phyloP scores from a whole-genome alignment of 352 stramenopile species.

The Globisporangium apiculatum region DNA sequence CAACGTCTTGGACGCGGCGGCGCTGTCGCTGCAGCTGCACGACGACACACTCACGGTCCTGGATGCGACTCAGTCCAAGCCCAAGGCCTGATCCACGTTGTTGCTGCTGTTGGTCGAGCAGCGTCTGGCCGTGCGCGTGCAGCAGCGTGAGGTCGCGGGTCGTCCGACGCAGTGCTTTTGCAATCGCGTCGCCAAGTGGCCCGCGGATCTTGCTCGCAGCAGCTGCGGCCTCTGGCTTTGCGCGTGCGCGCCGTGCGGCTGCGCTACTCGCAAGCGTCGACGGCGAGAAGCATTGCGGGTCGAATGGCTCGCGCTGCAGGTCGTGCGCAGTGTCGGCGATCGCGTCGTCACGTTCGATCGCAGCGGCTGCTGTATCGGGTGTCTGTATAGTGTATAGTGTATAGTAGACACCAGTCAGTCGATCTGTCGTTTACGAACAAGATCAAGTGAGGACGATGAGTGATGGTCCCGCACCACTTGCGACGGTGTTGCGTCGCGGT shows the following conservation, averaged over 20 bases:
- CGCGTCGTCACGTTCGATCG: slow-evolving; percentile 21
- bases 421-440: too few species aligned
- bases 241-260: slow-evolving; percentile 12
- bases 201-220: slow-evolving; percentile 44
- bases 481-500: not conserved
- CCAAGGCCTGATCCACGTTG: not conserved
- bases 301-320: slow-evolving; percentile 48
- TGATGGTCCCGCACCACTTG: not conserved
- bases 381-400: too few species aligned
- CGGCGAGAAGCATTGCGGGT: slow-evolving; percentile 49
- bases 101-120: slow-evolving; percentile 24
- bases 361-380: not conserved
- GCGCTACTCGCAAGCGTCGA: slow-evolving; percentile 17
- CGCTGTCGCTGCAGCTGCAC: slow-evolving; percentile 16
- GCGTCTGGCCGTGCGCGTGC: slow-evolving; percentile 38
- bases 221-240: slow-evolving; percentile 10
- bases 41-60: slow-evolving; percentile 31
- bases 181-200: slow-evolving; percentile 43
- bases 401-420: too few species aligned
- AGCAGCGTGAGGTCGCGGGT: slow-evolving; percentile 59
- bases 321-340: slow-evolving; percentile 58
- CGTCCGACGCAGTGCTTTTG: slow-evolving; percentile 39
- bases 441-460: too few species aligned
- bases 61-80: slow-evolving; percentile 20
- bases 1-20: not conserved